A percentile compares a stretch with the other conserved stretches of the same genome.
These are phyloP conservation scores for Picochlorum sp. DNA, from an alignment of 139 green algal genomes.

Conservation along the genomic window DNA sequence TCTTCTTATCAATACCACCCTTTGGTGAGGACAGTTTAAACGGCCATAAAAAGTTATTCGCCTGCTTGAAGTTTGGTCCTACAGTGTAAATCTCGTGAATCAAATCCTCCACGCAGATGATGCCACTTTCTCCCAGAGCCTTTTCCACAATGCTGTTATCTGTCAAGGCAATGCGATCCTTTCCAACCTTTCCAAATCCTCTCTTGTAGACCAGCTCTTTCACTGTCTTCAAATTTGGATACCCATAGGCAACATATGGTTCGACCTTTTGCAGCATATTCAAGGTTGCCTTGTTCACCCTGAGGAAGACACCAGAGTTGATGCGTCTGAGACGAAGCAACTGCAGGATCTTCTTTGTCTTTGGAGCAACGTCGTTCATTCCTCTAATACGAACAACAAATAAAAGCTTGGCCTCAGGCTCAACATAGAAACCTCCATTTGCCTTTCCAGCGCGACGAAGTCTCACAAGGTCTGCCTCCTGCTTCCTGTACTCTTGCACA, in stretches of 20 bases:
- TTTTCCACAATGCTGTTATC: conserved; percentile 96
- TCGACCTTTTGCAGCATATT: conserved; percentile 94
- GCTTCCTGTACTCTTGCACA: conserved; percentile 92
- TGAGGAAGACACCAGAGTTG: conserved; percentile 96
- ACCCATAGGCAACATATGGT: conserved; percentile 94
- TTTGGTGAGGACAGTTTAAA: conserved; percentile 85
- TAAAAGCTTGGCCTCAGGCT: conserved; percentile 87
- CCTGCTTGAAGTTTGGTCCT: conserved; percentile 94
- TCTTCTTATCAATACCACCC: conserved; percentile 90
- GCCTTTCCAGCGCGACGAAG: conserved; percentile 86
- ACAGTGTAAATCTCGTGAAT: conserved; percentile 96
- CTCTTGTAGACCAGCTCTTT: conserved; percentile 99
- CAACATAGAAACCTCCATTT: conserved; percentile 88
- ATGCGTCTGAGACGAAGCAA: conserved; percentile 96
- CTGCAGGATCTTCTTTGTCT: conserved; percentile 97
- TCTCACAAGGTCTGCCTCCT: conserved; percentile 88
- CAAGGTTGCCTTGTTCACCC: conserved; percentile 95
- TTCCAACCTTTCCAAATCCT: conserved; percentile 87
- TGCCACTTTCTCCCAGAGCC: conserved; percentile 76
- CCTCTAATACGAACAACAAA: conserved; percentile 95
- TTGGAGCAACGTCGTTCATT: conserved; percentile 93
- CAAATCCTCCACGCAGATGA: conserved; percentile 99
- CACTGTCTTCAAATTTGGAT: conserved; percentile 98
- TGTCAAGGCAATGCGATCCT: conserved; percentile 86
- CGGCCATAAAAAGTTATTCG: conserved; percentile 97